Percentiles rank a stretch among this genome's conserved stretches.
Evolutionary conservation across 2,329 filamentous ascomycete species (phyloP).

Genomic region (Xylariaceae sp.): DNA sequence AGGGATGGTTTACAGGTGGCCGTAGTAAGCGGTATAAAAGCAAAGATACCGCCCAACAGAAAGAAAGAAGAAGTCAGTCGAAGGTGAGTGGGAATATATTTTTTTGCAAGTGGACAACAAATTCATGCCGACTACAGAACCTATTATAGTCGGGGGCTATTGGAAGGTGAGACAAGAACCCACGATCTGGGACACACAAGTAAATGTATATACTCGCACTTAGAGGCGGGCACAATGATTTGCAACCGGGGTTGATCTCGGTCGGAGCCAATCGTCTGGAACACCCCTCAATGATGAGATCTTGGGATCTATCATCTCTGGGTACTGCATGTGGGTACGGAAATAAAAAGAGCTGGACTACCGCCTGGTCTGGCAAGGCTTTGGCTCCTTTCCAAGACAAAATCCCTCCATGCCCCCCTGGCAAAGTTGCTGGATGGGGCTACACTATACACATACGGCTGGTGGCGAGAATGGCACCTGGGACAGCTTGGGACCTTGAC

Average conservation of each 20-base stretch:
- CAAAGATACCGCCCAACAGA: constrained; percentile 20
- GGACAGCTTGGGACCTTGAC: constrained; percentile 10
- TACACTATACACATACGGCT: constrained; percentile 16
- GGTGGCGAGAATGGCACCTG: constrained; percentile 8
- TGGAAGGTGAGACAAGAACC: constrained; percentile 11
- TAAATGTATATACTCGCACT: constrained; percentile 25
- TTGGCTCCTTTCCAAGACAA: constrained; percentile 17
- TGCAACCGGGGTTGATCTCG: constrained; percentile 29
- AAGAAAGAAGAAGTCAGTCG: constrained; percentile 10
- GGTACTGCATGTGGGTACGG: constrained; percentile 26
- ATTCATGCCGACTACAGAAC: constrained; percentile 14
- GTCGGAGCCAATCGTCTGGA: constrained; percentile 30
- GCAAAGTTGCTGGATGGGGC: constrained; percentile 18
- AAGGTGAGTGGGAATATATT: not conserved
- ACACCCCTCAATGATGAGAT: constrained; percentile 26
- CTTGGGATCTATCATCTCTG: constrained; percentile 23
- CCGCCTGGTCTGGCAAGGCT: constrained; percentile 17
- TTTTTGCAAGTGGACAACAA: constrained; percentile 1
- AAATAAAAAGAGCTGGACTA: constrained; percentile 21
- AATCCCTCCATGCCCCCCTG: constrained; percentile 6
- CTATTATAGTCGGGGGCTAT: constrained; percentile 22
- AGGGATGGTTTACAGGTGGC: constrained; percentile 1
- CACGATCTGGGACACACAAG: constrained; percentile 23
- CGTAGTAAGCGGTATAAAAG: constrained; percentile 12
- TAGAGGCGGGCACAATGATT: constrained; percentile 19